Evolutionary conservation across 2,329 filamentous ascomycete genomes (phyloP), one percentile per base, ranked within the genome.

Genomic region (Xylariales sp.): DNA sequence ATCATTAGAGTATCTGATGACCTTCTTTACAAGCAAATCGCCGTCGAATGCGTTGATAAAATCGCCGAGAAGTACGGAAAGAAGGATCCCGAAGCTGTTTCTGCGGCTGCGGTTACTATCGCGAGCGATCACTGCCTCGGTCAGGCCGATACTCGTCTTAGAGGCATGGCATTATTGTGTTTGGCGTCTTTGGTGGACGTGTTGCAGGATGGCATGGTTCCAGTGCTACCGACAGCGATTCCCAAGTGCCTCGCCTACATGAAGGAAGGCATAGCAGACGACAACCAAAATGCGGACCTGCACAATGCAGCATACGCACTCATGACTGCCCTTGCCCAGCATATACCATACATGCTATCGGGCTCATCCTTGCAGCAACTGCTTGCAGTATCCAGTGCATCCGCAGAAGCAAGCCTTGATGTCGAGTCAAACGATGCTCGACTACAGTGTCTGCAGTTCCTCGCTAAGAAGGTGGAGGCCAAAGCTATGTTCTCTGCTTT

Each of bases 1-100:
- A 86, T 94, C 33, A 79, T 98, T 45, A 73, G 83, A 42, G 77
- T 84, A 37, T 84, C 86, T 5, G 69, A 76, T 22, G 82, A 93
- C 50, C 76, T 84, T 40, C 73, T 80, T 20, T 84, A 93, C 60
- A 89, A 91, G 64, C 84, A 89, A 54, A 88, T 87, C 9, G 87
- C 90, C 1, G 82, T 98, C 47, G 82, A 82, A 25, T 97, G 91
- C 53, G 84, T 97, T 32, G 90, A 96, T 65, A 87, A 88, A 62
- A 94, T 98, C 48, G 80, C 87, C 3, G 90, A 96, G 64, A 91
- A 91, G 61, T 97, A 95, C 60, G 94, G 93, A 51, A 94, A 93
- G 70, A 94, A 90, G 61, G 87, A 95, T 55, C 73, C 85, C 2
- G 80, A 85, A 51, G 82, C 81, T 32, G 85, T 95, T 32, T 74